Conservation (phyloP, 306 rosid species). For the Sicyos baderoa region DNA sequence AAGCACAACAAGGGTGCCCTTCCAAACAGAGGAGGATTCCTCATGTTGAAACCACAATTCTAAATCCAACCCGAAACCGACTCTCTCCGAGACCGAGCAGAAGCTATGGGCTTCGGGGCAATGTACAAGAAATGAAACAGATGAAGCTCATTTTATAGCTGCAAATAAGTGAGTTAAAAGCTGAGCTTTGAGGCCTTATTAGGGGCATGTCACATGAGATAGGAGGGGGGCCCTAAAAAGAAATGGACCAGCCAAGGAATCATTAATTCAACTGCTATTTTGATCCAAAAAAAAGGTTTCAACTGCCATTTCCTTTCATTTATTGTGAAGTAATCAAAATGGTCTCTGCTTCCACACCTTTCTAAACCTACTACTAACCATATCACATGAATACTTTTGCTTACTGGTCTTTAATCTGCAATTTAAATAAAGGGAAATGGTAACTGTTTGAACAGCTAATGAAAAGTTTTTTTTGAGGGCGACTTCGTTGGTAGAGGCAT, state of each 20-base stretch:
- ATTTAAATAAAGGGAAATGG: neutral
- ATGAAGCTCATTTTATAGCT: conserved; percentile 12
- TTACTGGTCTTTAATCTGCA: neutral
- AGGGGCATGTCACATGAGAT: conserved; percentile 10
- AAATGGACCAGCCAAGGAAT: neutral
- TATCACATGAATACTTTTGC: conserved; percentile 5
- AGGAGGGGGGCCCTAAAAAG: neutral
- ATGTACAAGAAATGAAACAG: neutral
- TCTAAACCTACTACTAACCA: conserved; percentile 14
- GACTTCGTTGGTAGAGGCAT: too few species aligned
- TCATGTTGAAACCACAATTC: neutral
- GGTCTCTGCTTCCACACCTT: conserved; percentile 2
- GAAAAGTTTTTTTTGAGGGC: too few species aligned
- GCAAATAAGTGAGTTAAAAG: neutral
- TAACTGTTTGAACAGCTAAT: neutral
- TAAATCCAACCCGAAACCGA: neutral
- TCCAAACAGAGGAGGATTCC: conserved; percentile 24
- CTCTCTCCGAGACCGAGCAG: neutral
- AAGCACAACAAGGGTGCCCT: conserved; percentile 42
- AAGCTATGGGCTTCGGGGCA: conserved; percentile 2
- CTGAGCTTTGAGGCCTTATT: neutral
- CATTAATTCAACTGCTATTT: conserved; percentile 9
- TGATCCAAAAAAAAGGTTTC: neutral
- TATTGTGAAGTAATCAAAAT: neutral
- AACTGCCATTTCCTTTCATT: conserved; percentile 11